A percentile compares a stretch with the other conserved stretches of the same genome.
These are phyloP conservation scores for Pythium brassicae DNA, from an alignment of 352 stramenopile species.

Conservation along the genomic window DNA sequence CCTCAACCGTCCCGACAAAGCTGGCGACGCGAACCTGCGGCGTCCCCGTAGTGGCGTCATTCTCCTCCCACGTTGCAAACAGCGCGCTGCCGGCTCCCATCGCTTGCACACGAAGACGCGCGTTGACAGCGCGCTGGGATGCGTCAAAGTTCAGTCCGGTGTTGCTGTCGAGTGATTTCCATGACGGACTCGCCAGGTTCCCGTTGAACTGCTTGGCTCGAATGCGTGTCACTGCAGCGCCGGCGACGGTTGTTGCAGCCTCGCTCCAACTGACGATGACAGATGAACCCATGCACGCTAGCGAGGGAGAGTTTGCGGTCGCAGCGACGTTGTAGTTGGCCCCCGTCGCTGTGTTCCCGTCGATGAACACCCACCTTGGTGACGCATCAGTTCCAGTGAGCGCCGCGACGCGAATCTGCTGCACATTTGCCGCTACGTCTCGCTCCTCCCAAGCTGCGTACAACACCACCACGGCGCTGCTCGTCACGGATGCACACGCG, in stretches of 20 bases:
- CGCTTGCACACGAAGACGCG: constrained; percentile 19
- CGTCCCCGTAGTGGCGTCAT: constrained; percentile 13
- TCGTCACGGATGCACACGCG: constrained; percentile 28
- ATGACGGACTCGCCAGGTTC: constrained; percentile 27
- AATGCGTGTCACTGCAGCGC: constrained; percentile 11
- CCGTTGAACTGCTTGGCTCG: constrained; percentile 41
- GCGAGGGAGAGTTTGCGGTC: constrained; percentile 21
- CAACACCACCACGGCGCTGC: constrained; percentile 13
- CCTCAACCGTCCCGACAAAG: constrained; percentile 8
- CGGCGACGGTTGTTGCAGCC: constrained; percentile 3
- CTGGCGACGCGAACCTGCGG: constrained; percentile 44
- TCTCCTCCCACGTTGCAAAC: constrained; percentile 54
- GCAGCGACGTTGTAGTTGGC: constrained; percentile 35
- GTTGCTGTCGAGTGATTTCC: constrained; percentile 28
- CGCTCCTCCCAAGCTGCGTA: constrained; percentile 58
- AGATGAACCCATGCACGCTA: constrained; percentile 32
- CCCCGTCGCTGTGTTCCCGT: constrained; percentile 37
- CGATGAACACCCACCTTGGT: constrained; percentile 46
- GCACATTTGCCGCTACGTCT: constrained; percentile 16
- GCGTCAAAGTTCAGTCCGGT: constrained; percentile 43
- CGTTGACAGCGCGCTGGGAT: constrained; percentile 34
- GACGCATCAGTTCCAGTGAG: constrained; percentile 31
- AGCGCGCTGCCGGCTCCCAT: constrained; percentile 17
- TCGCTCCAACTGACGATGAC: constrained; percentile 60
- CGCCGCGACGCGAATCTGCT: constrained; percentile 51